phyloP scores from a whole-genome alignment of 225 moss, liverwort and hornwort genomes.

The Straminergon stramineum region DNA sequence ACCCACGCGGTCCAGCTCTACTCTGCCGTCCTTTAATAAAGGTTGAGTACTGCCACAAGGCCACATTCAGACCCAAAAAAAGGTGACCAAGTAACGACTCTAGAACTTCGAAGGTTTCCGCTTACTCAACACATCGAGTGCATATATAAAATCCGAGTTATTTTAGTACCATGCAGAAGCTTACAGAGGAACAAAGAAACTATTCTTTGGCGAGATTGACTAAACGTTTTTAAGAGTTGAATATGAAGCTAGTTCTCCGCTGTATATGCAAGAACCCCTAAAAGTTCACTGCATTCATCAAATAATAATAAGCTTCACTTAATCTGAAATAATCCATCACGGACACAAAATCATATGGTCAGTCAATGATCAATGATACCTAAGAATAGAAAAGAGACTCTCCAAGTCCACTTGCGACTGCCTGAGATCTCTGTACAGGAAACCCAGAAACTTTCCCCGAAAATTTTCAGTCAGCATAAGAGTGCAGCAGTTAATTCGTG shows the following conservation, averaged over 20 bases:
- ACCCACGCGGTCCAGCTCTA: slow-evolving; percentile 29
- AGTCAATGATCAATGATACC: slow-evolving; percentile 26
- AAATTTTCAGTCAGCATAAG: neutral
- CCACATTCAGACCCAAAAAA: neutral
- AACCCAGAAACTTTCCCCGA: slow-evolving; percentile 73
- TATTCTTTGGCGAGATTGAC: neutral
- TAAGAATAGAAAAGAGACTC: slow-evolving; percentile 75
- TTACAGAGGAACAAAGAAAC: neutral
- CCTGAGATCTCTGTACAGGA: slow-evolving; percentile 88
- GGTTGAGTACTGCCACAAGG: slow-evolving; percentile 62
- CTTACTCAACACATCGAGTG: neutral
- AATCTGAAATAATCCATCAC: neutral
- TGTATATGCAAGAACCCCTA: neutral
- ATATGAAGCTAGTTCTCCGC: neutral
- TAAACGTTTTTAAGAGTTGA: neutral
- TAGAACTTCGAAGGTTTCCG: neutral
- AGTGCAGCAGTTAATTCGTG: neutral
- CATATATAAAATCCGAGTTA: neutral
- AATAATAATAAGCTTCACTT: neutral
- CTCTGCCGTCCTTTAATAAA: slow-evolving; percentile 60
- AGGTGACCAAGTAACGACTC: neutral
- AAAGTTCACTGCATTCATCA: neutral
- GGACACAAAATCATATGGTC: neutral
- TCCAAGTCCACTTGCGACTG: slow-evolving; percentile 97
- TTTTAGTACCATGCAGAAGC: neutral